These are phyloP conservation scores for Claviceps cyperi DNA, from an alignment of 2,329 filamentous ascomycete species.

Conservation along the genomic window DNA sequence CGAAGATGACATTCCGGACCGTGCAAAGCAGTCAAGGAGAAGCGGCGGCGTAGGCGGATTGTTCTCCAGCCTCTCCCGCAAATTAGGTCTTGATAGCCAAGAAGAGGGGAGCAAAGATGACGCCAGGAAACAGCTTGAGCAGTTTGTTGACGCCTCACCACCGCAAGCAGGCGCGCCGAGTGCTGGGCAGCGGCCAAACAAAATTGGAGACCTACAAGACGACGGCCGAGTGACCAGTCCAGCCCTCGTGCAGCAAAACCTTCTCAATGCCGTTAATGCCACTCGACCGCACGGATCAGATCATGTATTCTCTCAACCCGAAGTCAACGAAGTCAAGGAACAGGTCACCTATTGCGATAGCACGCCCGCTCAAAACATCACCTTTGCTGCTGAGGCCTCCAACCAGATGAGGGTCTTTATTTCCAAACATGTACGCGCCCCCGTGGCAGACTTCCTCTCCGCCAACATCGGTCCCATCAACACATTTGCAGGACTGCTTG, in stretches of 20 bases:
- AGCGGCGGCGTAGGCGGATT: slow-evolving; percentile 35
- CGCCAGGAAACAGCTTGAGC: slow-evolving; percentile 26
- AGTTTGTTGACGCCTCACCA: slow-evolving; percentile 25
- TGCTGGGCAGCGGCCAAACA: background rate
- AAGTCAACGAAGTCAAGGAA: slow-evolving; percentile 62
- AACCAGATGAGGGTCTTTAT: slow-evolving; percentile 65
- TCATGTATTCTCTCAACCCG: slow-evolving; percentile 56
- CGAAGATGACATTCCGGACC: slow-evolving; percentile 26
- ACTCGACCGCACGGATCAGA: slow-evolving; percentile 64
- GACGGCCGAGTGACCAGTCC: slow-evolving; percentile 44
- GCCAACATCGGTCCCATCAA: slow-evolving; percentile 49
- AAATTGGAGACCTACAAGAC: slow-evolving; percentile 18
- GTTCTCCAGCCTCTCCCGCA: slow-evolving; percentile 53
- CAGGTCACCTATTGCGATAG: slow-evolving; percentile 78
- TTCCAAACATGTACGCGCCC: slow-evolving; percentile 34
- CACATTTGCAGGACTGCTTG: slow-evolving; percentile 52
- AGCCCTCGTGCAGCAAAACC: slow-evolving; percentile 49
- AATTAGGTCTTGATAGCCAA: slow-evolving; percentile 49
- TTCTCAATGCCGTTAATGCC: slow-evolving; percentile 64
- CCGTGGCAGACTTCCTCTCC: slow-evolving; percentile 41
- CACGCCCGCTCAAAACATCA: slow-evolving; percentile 57
- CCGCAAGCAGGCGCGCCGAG: slow-evolving; percentile 7
- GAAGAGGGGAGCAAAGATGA: slow-evolving; percentile 24
- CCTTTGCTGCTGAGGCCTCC: slow-evolving; percentile 52
- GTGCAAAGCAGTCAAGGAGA: slow-evolving; percentile 22